phyloP scores from a whole-genome alignment of 257 asterid genomes.

The Gentiana macrophylla region DNA sequence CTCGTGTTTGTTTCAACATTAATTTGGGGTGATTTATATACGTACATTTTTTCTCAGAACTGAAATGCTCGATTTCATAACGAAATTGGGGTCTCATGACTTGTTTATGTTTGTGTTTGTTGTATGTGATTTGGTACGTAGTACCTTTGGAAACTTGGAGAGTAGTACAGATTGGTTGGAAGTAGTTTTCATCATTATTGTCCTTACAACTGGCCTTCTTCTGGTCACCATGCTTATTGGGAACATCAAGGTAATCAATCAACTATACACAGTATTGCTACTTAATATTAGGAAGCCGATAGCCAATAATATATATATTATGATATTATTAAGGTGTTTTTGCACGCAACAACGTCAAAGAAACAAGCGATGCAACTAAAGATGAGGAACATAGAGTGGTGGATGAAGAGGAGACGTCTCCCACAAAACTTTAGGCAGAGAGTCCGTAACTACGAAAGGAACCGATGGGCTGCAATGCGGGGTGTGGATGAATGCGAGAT shows the following conservation, averaged over 20 bases:
- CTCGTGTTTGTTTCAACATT: neutral
- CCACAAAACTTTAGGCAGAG: slow-evolving; percentile 58
- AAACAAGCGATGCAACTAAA: slow-evolving; percentile 94
- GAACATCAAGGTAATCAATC: slow-evolving; percentile 64
- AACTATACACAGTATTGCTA: too few species aligned
- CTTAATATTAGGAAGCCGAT: too few species aligned
- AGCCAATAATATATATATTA: too few species aligned
- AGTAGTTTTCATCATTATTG: slow-evolving; percentile 77
- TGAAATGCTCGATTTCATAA: neutral
- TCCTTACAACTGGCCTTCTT: slow-evolving; percentile 82
- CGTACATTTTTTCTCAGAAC: too few species aligned
- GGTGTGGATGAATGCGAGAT: slow-evolving; percentile 92
- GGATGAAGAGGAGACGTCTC: slow-evolving; percentile 85
- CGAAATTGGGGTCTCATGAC: too few species aligned
- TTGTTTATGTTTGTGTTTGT: neutral
- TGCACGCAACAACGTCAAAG: slow-evolving; percentile 95
- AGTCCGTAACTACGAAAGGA: slow-evolving; percentile 80
- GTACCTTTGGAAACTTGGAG: slow-evolving; percentile 95
- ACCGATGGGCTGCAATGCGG: slow-evolving; percentile 94
- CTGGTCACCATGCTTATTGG: slow-evolving; percentile 97
- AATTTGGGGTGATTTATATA: neutral
- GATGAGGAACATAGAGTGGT: slow-evolving; percentile 96
- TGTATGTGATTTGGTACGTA: slow-evolving; percentile 5
- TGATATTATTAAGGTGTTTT: slow-evolving; percentile 44
- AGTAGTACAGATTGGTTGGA: slow-evolving; percentile 97